Evolutionary conservation across 345 rosid genomes (phyloP).

Genomic region (Hibiscus mutabilis): DNA sequence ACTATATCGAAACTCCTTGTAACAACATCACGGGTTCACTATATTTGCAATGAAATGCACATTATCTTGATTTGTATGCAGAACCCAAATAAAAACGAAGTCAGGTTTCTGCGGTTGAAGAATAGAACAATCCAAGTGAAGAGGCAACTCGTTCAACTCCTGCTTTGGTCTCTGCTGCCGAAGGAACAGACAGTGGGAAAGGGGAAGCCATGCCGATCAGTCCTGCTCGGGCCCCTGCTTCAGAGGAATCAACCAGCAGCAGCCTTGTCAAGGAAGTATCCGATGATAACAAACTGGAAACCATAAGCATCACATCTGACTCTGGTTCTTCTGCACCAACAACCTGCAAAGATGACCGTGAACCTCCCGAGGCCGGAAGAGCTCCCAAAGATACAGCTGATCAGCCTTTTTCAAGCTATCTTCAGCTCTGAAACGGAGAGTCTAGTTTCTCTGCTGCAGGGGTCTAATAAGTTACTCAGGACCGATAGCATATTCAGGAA

Average conservation of each 20-base stretch:
- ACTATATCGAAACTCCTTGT: background rate
- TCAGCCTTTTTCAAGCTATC: slow-evolving; percentile 22
- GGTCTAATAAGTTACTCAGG: slow-evolving; percentile 65
- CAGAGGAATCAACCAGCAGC: slow-evolving; percentile 17
- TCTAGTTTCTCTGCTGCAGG: slow-evolving; percentile 71
- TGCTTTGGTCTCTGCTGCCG: slow-evolving; percentile 10
- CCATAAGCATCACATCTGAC: slow-evolving; percentile 27
- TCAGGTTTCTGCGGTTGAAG: slow-evolving; percentile 15
- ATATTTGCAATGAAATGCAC: background rate
- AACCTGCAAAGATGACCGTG: slow-evolving; percentile 10
- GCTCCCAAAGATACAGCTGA: slow-evolving; percentile 14
- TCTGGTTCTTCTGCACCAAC: slow-evolving; percentile 20
- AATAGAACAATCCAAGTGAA: background rate
- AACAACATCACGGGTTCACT: background rate
- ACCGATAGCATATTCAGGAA: slow-evolving; percentile 60
- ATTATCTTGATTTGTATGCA: slow-evolving; percentile 20
- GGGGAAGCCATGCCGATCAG: slow-evolving; percentile 7
- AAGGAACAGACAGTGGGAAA: slow-evolving; percentile 11
- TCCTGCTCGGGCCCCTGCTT: slow-evolving; percentile 10
- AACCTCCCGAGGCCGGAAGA: slow-evolving; percentile 13
- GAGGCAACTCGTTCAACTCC: slow-evolving; percentile 2
- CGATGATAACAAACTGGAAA: slow-evolving; percentile 20
- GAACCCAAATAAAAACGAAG: slow-evolving; percentile 19
- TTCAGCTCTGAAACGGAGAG: slow-evolving; percentile 41
- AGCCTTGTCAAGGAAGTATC: slow-evolving; percentile 16